phyloP scores from a whole-genome alignment of 805 yeast species.

The Wickerhamomyces ciferrii region DNA sequence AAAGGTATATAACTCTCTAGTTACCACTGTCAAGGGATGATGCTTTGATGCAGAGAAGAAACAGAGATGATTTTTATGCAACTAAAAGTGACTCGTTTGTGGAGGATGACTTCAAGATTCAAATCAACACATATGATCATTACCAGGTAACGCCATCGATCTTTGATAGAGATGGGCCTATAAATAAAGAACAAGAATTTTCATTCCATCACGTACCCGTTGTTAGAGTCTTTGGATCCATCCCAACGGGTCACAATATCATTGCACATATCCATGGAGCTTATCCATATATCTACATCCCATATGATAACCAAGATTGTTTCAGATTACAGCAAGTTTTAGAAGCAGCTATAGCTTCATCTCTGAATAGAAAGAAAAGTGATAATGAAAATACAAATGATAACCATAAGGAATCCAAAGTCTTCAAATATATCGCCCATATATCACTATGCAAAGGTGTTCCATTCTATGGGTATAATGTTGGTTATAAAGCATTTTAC shows the following conservation, averaged over 20 bases:
- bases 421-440: conserved; percentile 46
- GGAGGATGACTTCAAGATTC: conserved; percentile 29
- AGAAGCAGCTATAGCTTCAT: conserved; percentile 36
- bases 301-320: conserved; percentile 46
- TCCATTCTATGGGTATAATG: conserved; percentile 81
- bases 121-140: conserved; percentile 60
- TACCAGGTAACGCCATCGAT: conserved; percentile 53
- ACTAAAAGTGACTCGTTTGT: neutral
- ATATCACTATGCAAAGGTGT: conserved; percentile 64
- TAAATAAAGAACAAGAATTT: conserved; percentile 14
- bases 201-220: conserved; percentile 58
- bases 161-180: conserved; percentile 39
- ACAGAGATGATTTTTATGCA: neutral
- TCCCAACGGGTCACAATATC: conserved; percentile 54
- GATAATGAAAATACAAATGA: conserved; percentile 2
- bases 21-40: neutral
- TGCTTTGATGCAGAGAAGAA: conserved; percentile 2
- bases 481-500: conserved; percentile 57
- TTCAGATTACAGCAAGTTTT: conserved; percentile 34
- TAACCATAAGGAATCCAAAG: conserved; percentile 10
- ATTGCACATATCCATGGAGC: conserved; percentile 77
- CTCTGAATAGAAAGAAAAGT: conserved; percentile 26
- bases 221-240: conserved; percentile 69
- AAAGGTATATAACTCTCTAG: too few species aligned
- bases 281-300: conserved; percentile 75